These are phyloP conservation scores for Starmerella roubikii DNA, from an alignment of 805 yeast species.

Conservation along the genomic window DNA sequence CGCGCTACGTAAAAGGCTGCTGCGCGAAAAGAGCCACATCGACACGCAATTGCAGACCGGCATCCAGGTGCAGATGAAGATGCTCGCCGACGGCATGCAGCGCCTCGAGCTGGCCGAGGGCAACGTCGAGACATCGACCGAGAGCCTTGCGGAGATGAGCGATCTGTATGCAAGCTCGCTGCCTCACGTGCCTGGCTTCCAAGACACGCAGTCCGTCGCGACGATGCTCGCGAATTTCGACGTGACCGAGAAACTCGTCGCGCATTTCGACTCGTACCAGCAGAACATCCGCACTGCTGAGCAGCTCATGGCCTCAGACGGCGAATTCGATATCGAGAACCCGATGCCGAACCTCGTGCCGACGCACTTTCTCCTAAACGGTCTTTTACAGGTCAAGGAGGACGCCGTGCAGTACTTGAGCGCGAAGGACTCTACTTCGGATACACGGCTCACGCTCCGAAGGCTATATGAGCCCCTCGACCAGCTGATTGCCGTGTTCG, in stretches of 20 bases:
- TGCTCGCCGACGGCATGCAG: constrained; percentile 33
- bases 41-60: constrained; percentile 64
- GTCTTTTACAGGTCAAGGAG: constrained; percentile 66
- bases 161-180: constrained; percentile 42
- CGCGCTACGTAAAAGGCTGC: constrained; percentile 25
- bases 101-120: constrained; percentile 28
- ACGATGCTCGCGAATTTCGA: constrained; percentile 56
- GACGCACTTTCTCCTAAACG: constrained; percentile 57
- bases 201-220: constrained; percentile 53
- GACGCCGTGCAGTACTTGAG: constrained; percentile 31
- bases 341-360: constrained; percentile 42
- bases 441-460: constrained; percentile 51
- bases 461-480: constrained; percentile 41
- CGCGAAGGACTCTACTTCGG: constrained; percentile 36
- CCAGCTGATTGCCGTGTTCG: constrained; percentile 44
- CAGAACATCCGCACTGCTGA: constrained; percentile 39
- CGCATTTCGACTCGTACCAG: constrained; percentile 45
- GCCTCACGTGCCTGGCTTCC: constrained; percentile 50
- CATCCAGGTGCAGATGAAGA: constrained; percentile 49
- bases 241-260: constrained; percentile 51
- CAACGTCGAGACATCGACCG: constrained; percentile 28
- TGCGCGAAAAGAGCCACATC: constrained; percentile 52
- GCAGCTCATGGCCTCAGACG: constrained; percentile 36
- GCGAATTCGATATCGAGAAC: constrained; percentile 31
- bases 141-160: constrained; percentile 28